Evolutionary conservation across 306 rosid species (phyloP), one percentile per base, ranked within the genome.

Genomic region (Trifolium fragiferum): DNA sequence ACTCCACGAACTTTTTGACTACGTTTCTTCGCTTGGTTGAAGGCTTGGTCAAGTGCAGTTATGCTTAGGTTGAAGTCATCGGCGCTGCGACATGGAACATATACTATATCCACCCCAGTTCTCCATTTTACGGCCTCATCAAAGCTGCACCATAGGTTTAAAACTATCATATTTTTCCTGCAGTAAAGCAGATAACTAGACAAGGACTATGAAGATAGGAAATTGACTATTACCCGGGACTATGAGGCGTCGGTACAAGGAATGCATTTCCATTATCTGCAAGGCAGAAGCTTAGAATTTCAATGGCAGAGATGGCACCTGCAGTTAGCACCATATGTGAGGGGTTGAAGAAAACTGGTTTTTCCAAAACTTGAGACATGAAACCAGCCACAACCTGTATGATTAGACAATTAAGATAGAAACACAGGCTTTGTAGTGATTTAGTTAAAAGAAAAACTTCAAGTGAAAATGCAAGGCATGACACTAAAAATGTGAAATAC

Each of bases 221-320:
- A 78, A 74, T 20, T 54, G 76, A 74, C 33, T 47, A 49, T 81
- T 89, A 94, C 98, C 95, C 78, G 6, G 95, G 96, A 81, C 88
- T 79, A 75, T 86, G 87, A 53, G 98, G 98, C 3, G 98, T 87
- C 15, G 98, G 98, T 75, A 90, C 96, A 70, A 94, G 97, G 87
- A 94, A 92, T 44, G 93, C 92, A 64, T 90, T 87, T 84, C 97
- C 96, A 43, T 83, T 19, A 81, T 94, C 99, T 13, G 97, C 97
- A 27, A 94, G 78, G 85, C 99, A 94, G 82, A 92, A 94, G 90
- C 90, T 82, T 74, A 94, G 93, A 27, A 89, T 92, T 78, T 94
- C 98, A 43, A 88, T 85, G 15, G 98, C 97, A 79, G 96, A 54
- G 55, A 84, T 66, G 38, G 89, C 84, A 30, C 98, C 97, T 15